These are phyloP conservation scores for Sapria himalayana DNA, from an alignment of 345 rosid genomes.

Conservation along the genomic window DNA sequence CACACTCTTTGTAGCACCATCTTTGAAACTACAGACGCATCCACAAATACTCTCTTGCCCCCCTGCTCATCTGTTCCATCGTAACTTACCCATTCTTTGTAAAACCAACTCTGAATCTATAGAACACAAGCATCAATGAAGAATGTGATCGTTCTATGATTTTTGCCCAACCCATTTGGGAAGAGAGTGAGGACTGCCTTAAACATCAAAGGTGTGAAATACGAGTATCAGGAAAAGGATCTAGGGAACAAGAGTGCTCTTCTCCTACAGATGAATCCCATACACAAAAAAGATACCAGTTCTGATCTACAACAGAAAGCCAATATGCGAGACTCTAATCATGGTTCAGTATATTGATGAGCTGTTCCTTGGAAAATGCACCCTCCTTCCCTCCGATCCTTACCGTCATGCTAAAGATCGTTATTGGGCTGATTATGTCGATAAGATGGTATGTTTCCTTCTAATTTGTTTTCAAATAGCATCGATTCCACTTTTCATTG, in stretches of 20 bases:
- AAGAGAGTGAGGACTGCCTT: conserved; percentile 7
- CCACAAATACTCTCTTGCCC: no score
- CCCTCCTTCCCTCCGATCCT: conserved; percentile 6
- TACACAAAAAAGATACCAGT: conserved; percentile 5
- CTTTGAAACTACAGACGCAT: no score
- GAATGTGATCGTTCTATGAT: conserved; percentile 5
- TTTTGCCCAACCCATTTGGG: conserved; percentile 6
- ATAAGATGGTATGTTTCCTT: conserved; percentile 3
- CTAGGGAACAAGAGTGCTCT: neutral
- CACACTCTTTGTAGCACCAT: no score
- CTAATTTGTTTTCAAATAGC: neutral
- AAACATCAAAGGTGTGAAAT: conserved; percentile 6
- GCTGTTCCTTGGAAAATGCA: conserved; percentile 2
- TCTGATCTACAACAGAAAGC: conserved; percentile 3
- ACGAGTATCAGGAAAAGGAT: conserved; percentile 5
- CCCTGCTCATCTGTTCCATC: no score
- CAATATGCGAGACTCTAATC: conserved; percentile 6
- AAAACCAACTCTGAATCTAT: no score
- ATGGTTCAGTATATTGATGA: conserved; percentile 8
- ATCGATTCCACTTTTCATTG: no score
- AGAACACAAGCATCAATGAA: no score
- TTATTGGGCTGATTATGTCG: conserved; percentile 8
- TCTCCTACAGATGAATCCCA: conserved; percentile 8
- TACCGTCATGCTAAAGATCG: conserved; percentile 5
- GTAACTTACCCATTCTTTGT: no score